These are phyloP conservation scores for Boletus reticulatus DNA, from an alignment of 768 basidiomycete species.

Conservation along the genomic window DNA sequence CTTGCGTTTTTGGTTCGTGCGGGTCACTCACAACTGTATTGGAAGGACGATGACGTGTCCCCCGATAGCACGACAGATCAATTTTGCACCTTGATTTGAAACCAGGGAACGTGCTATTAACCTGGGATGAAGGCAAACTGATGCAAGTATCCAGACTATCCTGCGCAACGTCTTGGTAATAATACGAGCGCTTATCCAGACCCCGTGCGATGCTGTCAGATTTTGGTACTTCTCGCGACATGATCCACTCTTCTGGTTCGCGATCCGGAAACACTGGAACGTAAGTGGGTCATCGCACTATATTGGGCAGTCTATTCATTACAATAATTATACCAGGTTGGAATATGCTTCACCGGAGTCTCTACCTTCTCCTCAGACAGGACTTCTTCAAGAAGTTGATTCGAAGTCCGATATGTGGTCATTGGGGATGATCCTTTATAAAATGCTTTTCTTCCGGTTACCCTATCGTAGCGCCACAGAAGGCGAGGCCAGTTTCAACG, in stretches of 20 bases:
- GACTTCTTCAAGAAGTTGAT: conserved; percentile 66
- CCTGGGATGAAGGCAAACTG: conserved; percentile 83
- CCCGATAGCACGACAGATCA: conserved; percentile 66
- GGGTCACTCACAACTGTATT: neutral
- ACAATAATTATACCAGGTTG: conserved; percentile 42
- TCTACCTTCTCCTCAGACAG: conserved; percentile 63
- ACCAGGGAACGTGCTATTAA: conserved; percentile 89
- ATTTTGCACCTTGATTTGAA: conserved; percentile 94
- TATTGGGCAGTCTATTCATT: neutral
- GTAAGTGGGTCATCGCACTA: conserved; percentile 40
- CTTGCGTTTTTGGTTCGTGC: conserved; percentile 75
- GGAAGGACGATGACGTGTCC: conserved; percentile 3
- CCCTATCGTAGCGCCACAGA: conserved; percentile 77
- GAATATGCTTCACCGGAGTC: conserved; percentile 92
- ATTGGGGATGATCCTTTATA: conserved; percentile 93
- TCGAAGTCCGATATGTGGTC: conserved; percentile 98
- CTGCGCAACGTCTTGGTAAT: neutral
- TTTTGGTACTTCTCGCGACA: conserved; percentile 92
- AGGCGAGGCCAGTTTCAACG: conserved; percentile 48
- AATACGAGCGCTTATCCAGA: conserved; percentile 35
- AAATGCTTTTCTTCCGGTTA: conserved; percentile 85
- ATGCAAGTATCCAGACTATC: conserved; percentile 48
- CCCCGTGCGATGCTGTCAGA: conserved; percentile 95
- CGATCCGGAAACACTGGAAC: conserved; percentile 96
- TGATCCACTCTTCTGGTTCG: conserved; percentile 63